Evolutionary conservation across 768 basidiomycete species (phyloP).

Genomic region (Lentinula sp.): DNA sequence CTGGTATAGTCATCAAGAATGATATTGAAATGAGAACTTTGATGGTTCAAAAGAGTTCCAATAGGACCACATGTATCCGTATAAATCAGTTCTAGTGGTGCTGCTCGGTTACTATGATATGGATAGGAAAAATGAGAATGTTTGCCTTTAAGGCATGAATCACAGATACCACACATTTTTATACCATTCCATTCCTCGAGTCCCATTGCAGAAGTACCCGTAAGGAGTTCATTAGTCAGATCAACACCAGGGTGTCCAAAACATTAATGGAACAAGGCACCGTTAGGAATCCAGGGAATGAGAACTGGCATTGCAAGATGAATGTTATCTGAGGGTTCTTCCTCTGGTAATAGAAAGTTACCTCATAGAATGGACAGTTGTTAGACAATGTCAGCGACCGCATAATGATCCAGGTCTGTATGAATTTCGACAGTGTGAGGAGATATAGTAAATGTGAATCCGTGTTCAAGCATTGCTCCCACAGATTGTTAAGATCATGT

Average conservation of each 20-base stretch:
- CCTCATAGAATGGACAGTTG: background rate
- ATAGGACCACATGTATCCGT: too few relatives aligned
- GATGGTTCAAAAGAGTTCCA: too few relatives aligned
- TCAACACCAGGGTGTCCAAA: background rate
- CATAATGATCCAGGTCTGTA: constrained; percentile 15
- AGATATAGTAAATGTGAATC: background rate
- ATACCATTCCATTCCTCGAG: background rate
- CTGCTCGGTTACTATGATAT: background rate
- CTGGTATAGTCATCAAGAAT: too few relatives aligned
- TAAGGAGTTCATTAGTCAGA: background rate
- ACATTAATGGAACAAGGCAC: background rate
- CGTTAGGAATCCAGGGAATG: background rate
- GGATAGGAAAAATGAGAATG: too few relatives aligned
- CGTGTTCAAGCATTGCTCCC: background rate
- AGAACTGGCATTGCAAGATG: background rate
- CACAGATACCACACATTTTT: background rate
- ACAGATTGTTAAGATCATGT: too few relatives aligned
- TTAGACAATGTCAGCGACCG: background rate
- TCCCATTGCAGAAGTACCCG: background rate
- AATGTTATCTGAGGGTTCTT: background rate
- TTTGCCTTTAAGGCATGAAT: background rate
- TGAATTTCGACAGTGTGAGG: background rate
- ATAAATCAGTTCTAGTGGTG: background rate
- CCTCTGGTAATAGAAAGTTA: background rate
- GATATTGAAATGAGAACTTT: too few relatives aligned